A percentile compares a stretch with the other conserved stretches of the same genome.
Evolutionary conservation across 116 monocot genomes (phyloP).

Genomic region (Zostera marina): DNA sequence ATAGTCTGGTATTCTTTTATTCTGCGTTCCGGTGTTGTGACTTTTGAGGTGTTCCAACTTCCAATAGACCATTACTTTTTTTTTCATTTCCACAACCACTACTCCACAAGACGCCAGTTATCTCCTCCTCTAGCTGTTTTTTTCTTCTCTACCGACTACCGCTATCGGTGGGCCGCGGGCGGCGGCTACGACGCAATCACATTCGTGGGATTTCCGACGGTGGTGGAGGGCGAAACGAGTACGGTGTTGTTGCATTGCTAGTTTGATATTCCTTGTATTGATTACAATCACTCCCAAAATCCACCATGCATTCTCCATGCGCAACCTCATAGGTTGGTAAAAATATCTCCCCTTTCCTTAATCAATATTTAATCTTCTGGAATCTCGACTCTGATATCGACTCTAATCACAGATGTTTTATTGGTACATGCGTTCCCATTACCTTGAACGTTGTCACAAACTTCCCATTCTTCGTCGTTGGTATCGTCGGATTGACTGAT

Average conservation of each 20-base stretch:
- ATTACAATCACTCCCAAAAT: constrained; percentile 27
- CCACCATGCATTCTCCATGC: constrained; percentile 48
- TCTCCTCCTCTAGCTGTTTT: not conserved
- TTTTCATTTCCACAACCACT: too few relatives aligned
- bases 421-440: constrained; percentile 85
- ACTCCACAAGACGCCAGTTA: too few relatives aligned
- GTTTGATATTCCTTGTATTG: constrained; percentile 21
- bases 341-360: too few relatives aligned
- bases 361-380: too few relatives aligned
- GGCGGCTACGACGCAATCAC: not conserved
- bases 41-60: too few relatives aligned
- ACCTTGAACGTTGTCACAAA: constrained; percentile 73
- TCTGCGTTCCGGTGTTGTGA: too few relatives aligned
- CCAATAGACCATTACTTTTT: too few relatives aligned
- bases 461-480: constrained; percentile 59
- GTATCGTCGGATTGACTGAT: constrained; percentile 58
- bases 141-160: not conserved
- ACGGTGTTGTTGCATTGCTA: constrained; percentile 5
- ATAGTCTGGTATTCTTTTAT: too few relatives aligned
- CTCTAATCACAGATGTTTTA: too few relatives aligned
- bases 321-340: constrained; percentile 30
- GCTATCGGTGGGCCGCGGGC: too few relatives aligned
- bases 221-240: constrained; percentile 16
- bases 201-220: constrained; percentile 4
- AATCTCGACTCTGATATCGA: not conserved